A percentile compares a stretch with the other conserved stretches of the same genome.
Conservation (phyloP, 129 eudicot species). For the Ambrosia artemisiifolia region DNA sequence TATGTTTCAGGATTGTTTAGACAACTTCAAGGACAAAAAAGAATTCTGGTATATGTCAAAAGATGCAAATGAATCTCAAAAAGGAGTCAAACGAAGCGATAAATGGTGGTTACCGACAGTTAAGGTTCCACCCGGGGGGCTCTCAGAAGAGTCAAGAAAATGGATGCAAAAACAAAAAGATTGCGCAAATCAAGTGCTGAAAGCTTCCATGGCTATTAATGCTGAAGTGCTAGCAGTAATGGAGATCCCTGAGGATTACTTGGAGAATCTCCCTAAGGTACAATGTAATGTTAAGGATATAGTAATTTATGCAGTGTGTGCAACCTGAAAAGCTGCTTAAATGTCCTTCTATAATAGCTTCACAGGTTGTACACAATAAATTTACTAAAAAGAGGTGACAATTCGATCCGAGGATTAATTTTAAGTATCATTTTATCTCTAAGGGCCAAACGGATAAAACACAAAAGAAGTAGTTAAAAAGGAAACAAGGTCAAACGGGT, state of each 20-base stretch:
- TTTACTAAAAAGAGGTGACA: too few relatives aligned
- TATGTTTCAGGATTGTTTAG: constrained; percentile 55
- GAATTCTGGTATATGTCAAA: constrained; percentile 53
- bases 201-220: constrained; percentile 81
- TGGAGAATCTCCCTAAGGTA: constrained; percentile 27
- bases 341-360: too few relatives aligned
- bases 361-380: too few relatives aligned
- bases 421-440: too few relatives aligned
- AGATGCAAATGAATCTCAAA: constrained; percentile 66
- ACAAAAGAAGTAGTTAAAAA: too few relatives aligned
- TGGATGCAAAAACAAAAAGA: constrained; percentile 68
- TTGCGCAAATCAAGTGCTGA: constrained; percentile 70
- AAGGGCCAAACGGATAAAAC: too few relatives aligned
- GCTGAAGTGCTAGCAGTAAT: constrained; percentile 69
- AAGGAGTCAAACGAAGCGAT: constrained; percentile 52
- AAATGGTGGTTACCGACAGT: constrained; percentile 83
- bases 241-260: constrained; percentile 65
- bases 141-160: constrained; percentile 53
- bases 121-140: constrained; percentile 63
- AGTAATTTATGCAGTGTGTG: too few relatives aligned
- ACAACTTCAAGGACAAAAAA: constrained; percentile 54
- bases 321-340: too few relatives aligned
- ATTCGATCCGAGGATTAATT: too few relatives aligned
- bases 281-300: too few relatives aligned
- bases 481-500: too few relatives aligned